These are phyloP conservation scores for Candida peoriensis DNA, from an alignment of 805 yeast species.

Conservation along the genomic window DNA sequence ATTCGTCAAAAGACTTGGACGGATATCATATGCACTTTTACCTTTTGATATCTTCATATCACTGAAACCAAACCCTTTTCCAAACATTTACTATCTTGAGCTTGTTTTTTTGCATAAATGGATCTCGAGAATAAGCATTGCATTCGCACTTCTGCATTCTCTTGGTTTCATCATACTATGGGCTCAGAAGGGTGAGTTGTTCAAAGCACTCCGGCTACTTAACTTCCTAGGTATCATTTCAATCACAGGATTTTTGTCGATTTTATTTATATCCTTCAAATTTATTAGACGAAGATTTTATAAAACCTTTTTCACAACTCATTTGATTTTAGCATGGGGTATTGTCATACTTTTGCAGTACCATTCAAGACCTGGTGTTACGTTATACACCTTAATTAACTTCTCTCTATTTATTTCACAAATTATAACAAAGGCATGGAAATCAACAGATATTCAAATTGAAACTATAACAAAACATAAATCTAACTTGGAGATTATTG, in stretches of 20 bases:
- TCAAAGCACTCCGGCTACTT: constrained; percentile 30
- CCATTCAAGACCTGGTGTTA: constrained; percentile 72
- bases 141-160: constrained; percentile 44
- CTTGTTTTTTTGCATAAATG: constrained; percentile 61
- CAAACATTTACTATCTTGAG: constrained; percentile 45
- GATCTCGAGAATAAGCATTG: constrained; percentile 55
- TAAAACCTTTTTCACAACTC: constrained; percentile 49
- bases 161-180: constrained; percentile 48
- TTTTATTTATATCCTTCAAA: constrained; percentile 42
- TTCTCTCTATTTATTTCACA: constrained; percentile 32
- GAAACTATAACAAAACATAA: constrained; percentile 14
- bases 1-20: constrained; percentile 53
- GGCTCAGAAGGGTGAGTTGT: constrained; percentile 32
- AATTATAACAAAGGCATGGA: constrained; percentile 28
- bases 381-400: constrained; percentile 28
- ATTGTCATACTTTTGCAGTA: constrained; percentile 41
- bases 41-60: constrained; percentile 55
- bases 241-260: constrained; percentile 29
- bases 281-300: constrained; percentile 47
- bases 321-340: constrained; percentile 44
- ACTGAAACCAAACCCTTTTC: constrained; percentile 49
- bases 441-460: constrained; percentile 13
- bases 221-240: constrained; percentile 53
- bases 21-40: constrained; percentile 52
- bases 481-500: constrained; percentile 21